Base-by-base conservation (phyloP, 1,284 basidiomycete species). In the Clitocybe nebularis region DNA sequence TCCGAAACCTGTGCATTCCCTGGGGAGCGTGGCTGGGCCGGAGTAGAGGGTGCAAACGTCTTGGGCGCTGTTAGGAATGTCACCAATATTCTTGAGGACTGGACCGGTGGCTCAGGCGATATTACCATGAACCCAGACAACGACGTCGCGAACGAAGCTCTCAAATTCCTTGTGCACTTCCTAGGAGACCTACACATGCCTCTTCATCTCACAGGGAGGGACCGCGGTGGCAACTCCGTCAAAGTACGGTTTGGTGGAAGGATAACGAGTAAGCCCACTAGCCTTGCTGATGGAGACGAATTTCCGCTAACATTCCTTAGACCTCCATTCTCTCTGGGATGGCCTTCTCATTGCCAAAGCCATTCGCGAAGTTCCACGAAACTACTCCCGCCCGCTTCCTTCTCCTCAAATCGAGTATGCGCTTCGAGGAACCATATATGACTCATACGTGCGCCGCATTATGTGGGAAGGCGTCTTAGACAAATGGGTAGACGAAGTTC, bases 151-250 rank as follows among this genome's bases (percentile, higher is more conserved):
- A 72, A 74, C 52, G 82, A 85, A 57, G 87, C 91, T 1, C 71
- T 95, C 56, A 88, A 90, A 59, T 96, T 95, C 69, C 69, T 97
- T 37, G 78, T 93, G 25, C 93, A 97, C 60, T 93, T 92, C 50
- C 48, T 94, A 6, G 93, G 93, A 0, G 93, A 96, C 58, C 72
- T 94, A 72, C 93, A 95, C 57, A 85, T 88, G 75, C 93, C 93
- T 6, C 69, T 96, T 38, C 93, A 97, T 61, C 74, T 96, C 30
- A 87, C 88, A 0, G 90, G 91, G 2, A 71, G 90, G 11, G 82
- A 89, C 49, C 74, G 85, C 22, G 93, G 93, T 2, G 93, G 93
- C 1, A 96, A 96, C 57, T 77, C 77, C 16, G 74, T 73, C 47
- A 79, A 79, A 53, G 86, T 92, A 21, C 55, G 65, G 8, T 92